These are phyloP conservation scores for Talaromyces pinophilus DNA, from an alignment of 2,329 filamentous ascomycete species.

Conservation along the genomic window DNA sequence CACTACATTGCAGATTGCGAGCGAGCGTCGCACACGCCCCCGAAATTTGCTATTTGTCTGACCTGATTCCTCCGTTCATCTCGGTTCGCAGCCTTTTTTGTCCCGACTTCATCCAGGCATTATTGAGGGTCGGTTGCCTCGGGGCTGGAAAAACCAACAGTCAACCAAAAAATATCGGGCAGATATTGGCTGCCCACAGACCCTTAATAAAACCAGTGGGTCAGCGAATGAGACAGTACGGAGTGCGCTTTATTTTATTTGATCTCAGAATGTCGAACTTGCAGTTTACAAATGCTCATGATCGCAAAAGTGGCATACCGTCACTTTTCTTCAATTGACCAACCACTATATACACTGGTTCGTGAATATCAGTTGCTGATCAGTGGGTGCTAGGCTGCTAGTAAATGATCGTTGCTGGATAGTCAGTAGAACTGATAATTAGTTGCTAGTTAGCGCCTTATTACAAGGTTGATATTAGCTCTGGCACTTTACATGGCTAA, in stretches of 20 bases:
- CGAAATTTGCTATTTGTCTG: background rate
- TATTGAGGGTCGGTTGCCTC: background rate
- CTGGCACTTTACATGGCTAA: background rate
- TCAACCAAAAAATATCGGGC: background rate
- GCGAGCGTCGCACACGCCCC: background rate
- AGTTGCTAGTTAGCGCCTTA: background rate
- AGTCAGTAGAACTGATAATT: background rate
- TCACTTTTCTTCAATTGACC: background rate
- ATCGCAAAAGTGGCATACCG: background rate
- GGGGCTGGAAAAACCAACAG: background rate
- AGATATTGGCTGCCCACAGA: background rate
- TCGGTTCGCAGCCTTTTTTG: background rate
- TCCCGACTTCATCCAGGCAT: background rate
- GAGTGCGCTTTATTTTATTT: background rate
- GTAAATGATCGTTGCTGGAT: background rate
- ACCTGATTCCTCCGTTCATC: background rate
- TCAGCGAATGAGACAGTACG: background rate
- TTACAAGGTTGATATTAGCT: background rate
- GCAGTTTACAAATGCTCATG: background rate
- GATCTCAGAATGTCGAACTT: background rate
- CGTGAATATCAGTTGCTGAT: background rate
- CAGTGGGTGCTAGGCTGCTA: slow-evolving; percentile 1
- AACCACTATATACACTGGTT: background rate
- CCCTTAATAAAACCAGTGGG: background rate
- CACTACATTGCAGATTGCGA: slow-evolving; percentile 5